Evolutionary conservation across 768 basidiomycete species (phyloP), one percentile per base, ranked within the genome.

Genomic region (Boletales sp.): DNA sequence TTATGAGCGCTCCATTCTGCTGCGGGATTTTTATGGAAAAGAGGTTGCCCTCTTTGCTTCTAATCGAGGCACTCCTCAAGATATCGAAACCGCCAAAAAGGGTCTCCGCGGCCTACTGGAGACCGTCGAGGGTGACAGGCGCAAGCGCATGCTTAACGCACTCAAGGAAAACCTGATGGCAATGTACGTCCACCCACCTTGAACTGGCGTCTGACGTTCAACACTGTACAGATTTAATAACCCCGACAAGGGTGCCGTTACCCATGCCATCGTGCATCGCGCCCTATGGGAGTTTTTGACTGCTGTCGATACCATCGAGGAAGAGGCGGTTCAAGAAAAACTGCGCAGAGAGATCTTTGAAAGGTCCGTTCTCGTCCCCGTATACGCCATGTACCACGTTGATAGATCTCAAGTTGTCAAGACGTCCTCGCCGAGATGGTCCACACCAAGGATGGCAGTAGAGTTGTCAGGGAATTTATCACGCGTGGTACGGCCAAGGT

Each of bases 351-450:
- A 92, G 53, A 82, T 94, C 14, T 88, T 92, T 35, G 90, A 94
- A 58, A 83, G 75, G 85, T 92, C 6, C n/a, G 12, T 47, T 17
- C 12, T 24, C 24, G 5, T 24, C 14, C 19, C n/a, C 12, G 10
- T 12, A n/a, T 27, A 12, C 32, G 9, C 32, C 14, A 21, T 39
- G 18, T 2, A 48, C 17, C 12, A 24, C 9, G 2, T 40, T 62
- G 11, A 58, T 18, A 0, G 14, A 40, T 30, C 35, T 30, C 53
- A 29, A 91, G 89, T 44, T 89, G 87, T 58, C 84, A 90, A 54
- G 93, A 95, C 37, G 77, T 86, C 17, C 73, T 95, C 8, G 86
- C 93, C 0, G 94, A 97, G 63, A 89, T 95, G 78, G 90, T 94
- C 0, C 94, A 97, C 61, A 97, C 94, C 14, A 91, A 83, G 62